A percentile compares a stretch with the other conserved stretches of the same genome.
These are phyloP conservation scores for Pisolithus microcarpus DNA, from an alignment of 768 basidiomycete species.

Conservation along the genomic window DNA sequence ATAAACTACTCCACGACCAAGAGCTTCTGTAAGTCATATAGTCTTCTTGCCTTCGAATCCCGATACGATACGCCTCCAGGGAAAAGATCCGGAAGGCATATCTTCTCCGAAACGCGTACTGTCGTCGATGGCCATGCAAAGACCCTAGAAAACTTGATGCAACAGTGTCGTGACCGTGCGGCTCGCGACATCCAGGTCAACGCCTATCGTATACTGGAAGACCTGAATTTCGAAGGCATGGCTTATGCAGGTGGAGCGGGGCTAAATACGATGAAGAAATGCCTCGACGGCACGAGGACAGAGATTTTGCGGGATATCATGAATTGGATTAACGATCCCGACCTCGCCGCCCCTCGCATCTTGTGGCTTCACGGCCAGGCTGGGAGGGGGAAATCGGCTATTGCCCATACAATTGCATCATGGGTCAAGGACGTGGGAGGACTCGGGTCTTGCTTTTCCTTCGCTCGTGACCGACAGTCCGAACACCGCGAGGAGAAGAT, in stretches of 20 bases:
- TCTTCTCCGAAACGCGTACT: not conserved
- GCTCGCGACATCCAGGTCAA: not conserved
- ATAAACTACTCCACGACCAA: not conserved
- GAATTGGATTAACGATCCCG: not conserved
- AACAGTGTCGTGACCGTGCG: not conserved
- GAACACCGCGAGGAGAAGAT: conserved; percentile 4
- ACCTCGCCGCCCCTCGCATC: not conserved
- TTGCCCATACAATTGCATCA: conserved; percentile 5
- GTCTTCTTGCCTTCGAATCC: not conserved
- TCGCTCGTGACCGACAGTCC: conserved; percentile 1
- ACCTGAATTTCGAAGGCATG: not conserved
- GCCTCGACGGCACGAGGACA: conserved; percentile 13
- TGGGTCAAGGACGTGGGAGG: conserved; percentile 2
- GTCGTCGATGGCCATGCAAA: no score
- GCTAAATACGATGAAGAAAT: conserved; percentile 1
- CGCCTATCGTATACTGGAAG: not conserved
- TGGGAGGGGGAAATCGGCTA: not conserved
- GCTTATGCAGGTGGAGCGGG: not conserved
- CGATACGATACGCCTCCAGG: not conserved
- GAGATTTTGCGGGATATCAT: no score
- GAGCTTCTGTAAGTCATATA: not conserved
- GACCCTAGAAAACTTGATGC: no score
- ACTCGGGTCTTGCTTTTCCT: conserved; percentile 13
- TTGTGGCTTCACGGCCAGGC: not conserved
- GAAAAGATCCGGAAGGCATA: not conserved